Base-by-base conservation (phyloP, 768 basidiomycete genomes). In the Xerocomellus chrysenteron region DNA sequence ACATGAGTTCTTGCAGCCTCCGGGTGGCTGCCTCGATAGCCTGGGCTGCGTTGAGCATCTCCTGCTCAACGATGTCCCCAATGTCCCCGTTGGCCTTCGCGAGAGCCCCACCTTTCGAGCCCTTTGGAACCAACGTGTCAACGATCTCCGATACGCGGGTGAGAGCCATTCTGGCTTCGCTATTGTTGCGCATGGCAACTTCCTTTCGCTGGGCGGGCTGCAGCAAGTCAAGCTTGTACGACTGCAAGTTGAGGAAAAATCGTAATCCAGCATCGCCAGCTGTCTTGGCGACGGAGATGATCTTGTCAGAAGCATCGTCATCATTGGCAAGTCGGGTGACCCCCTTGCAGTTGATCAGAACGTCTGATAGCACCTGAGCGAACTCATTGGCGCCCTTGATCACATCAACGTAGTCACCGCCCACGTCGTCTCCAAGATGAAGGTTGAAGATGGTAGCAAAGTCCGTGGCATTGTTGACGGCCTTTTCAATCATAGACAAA, bases 321-420 rank as follows among this genome's bases (percentile, higher is more conserved):
- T 94, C 88, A 58, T 86, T 86, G 47, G 92, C 85, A 47, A 99
- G 81, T 35, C 95, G 92, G 12, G 94, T 98, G 67, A 97, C 88
- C 32, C 97, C 97, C 76, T 98, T 98, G 51, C 92, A 87, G 73
- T 92, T 97, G 73, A 88, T 83, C 55, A 99, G 76, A 42, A 97
- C 94, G 56, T 99, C 97, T 4, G 92, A 80, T 45, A 98, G 77
- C 7, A 90, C 86, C 73, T 99, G 97, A 0, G 96, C 95, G 54
- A 98, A 86, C 67, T 96, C 94, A 74, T 98, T 98, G 57, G 96
- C 93, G 47, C 89, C 86, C 74, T 97, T 97, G 79, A 99, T 98
- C 54, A 98, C 97, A 49, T 97, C 93, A 59, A 99, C 97, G 68
- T 98, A 86, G 51, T 97, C 92, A 10, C 95, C 97, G 33, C 96